A percentile compares a stretch with the other conserved stretches of the same genome.
Conservation (phyloP, 2,329 filamentous ascomycete species). For the Fusarium sp. region DNA sequence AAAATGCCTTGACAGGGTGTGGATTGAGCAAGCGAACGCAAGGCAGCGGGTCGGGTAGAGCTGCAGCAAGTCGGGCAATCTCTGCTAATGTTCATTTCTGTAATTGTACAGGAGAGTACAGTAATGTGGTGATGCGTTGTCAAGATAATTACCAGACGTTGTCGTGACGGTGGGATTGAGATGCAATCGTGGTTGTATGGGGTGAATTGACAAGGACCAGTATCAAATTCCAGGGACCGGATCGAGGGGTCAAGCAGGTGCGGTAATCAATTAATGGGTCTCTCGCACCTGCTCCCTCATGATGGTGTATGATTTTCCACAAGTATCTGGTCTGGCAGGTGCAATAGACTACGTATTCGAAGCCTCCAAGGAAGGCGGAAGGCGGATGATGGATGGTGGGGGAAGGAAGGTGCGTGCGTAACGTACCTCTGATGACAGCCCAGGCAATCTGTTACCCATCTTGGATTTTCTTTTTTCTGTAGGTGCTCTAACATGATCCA, state of each 20-base stretch:
- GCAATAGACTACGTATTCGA: constrained; percentile 25
- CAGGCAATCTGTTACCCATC: constrained; percentile 34
- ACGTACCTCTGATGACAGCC: constrained; percentile 46
- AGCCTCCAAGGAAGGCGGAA: constrained; percentile 19
- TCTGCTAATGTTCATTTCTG: constrained; percentile 29
- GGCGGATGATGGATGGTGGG: constrained; percentile 40
- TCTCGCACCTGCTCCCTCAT: constrained; percentile 27
- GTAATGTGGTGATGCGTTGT: constrained; percentile 66
- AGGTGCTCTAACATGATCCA: constrained; percentile 32
- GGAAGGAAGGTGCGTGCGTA: constrained; percentile 37
- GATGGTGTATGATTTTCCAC: constrained; percentile 35
- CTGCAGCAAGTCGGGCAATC: constrained; percentile 52
- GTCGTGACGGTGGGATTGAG: constrained; percentile 48
- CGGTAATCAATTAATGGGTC: constrained; percentile 12
- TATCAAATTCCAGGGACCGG: constrained; percentile 37
- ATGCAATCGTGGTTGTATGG: constrained; percentile 35
- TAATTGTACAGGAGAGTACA: constrained; percentile 37
- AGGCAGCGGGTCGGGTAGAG: constrained; percentile 52
- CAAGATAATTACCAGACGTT: constrained; percentile 58
- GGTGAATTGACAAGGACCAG: constrained; percentile 31
- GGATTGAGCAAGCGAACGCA: constrained; percentile 44
- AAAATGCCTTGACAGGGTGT: constrained; percentile 32
- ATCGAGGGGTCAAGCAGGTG: constrained; percentile 37
- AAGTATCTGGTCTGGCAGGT: constrained; percentile 19
- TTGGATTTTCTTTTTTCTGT: constrained; percentile 45